Percentiles rank a stretch among this genome's conserved stretches.
Evolutionary conservation across 2,329 filamentous ascomycete species (phyloP).

Genomic region (Ploettnerulaceae sp.): DNA sequence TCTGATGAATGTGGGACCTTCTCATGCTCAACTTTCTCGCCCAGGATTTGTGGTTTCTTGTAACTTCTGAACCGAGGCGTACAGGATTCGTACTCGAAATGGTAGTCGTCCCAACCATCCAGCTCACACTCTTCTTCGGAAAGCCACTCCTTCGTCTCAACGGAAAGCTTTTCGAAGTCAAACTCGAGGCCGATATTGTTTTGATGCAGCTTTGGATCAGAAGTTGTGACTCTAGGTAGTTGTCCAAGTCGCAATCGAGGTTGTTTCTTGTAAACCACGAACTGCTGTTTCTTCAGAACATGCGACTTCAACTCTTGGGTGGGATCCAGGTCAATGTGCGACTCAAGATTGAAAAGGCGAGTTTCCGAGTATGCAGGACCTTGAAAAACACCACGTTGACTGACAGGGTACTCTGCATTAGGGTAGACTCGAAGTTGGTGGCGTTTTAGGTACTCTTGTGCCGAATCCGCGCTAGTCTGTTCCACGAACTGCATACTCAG

Average conservation of each 20-base stretch:
- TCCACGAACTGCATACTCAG: slow-evolving; percentile 9
- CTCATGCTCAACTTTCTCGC: too few species aligned
- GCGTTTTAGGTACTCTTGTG: slow-evolving; percentile 36
- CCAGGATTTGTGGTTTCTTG: too few species aligned
- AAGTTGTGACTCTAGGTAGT: neutral
- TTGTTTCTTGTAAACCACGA: neutral
- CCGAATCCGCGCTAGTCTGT: slow-evolving; percentile 29
- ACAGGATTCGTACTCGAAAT: neutral
- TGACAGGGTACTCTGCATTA: neutral
- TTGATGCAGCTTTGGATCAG: slow-evolving; percentile 2
- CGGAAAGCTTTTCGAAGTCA: slow-evolving; percentile 3
- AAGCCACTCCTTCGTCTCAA: slow-evolving; percentile 6
- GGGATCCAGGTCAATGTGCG: neutral
- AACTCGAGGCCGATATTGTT: slow-evolving; percentile 11
- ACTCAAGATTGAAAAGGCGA: neutral
- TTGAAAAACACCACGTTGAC: neutral
- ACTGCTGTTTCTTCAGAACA: neutral
- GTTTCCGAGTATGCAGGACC: neutral
- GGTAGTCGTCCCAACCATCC: slow-evolving; percentile 3
- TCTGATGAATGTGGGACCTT: too few species aligned
- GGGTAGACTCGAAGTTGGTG: slow-evolving; percentile 30
- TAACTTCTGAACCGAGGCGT: too few species aligned
- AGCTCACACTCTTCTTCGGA: slow-evolving; percentile 5
- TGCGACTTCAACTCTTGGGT: neutral
- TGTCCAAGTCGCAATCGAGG: neutral